Conservation (phyloP, 306 rosid genomes). For the Prunus armeniaca region DNA sequence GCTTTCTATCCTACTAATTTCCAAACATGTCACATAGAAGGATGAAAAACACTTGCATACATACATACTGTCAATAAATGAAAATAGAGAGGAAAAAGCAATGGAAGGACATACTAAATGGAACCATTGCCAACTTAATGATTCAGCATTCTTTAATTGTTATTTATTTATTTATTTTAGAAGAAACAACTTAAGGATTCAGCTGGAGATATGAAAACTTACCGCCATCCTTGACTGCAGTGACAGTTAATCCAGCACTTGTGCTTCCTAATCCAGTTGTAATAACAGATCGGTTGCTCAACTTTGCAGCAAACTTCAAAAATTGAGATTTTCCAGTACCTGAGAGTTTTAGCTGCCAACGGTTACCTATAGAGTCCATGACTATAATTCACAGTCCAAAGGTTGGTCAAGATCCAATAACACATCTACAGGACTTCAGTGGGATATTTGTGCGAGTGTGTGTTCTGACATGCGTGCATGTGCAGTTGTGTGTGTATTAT, state of each 20-base stretch:
- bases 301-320: conserved; percentile 86
- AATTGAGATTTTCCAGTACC: conserved; percentile 98
- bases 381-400: not conserved
- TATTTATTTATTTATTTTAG: too few species aligned
- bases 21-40: conserved; percentile 14
- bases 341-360: conserved; percentile 22
- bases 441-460: not conserved
- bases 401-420: not conserved
- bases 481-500: not conserved
- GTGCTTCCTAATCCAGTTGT: conserved; percentile 98
- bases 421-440: not conserved
- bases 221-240: conserved; percentile 98
- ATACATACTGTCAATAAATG: conserved; percentile 6
- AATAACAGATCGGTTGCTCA: conserved; percentile 92
- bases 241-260: conserved; percentile 92
- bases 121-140: too few species aligned
- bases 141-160: too few species aligned
- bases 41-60: conserved; percentile 4
- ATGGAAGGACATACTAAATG: conserved; percentile 3
- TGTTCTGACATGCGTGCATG: not conserved
- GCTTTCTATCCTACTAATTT: not conserved
- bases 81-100: conserved; percentile 1
- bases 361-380: not conserved
- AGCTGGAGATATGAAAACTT: conserved; percentile 4
- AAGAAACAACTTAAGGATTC: not conserved